Evolutionary conservation across 805 yeast species (phyloP), one percentile per base, ranked within the genome.

Genomic region (Yarrowia deformans): DNA sequence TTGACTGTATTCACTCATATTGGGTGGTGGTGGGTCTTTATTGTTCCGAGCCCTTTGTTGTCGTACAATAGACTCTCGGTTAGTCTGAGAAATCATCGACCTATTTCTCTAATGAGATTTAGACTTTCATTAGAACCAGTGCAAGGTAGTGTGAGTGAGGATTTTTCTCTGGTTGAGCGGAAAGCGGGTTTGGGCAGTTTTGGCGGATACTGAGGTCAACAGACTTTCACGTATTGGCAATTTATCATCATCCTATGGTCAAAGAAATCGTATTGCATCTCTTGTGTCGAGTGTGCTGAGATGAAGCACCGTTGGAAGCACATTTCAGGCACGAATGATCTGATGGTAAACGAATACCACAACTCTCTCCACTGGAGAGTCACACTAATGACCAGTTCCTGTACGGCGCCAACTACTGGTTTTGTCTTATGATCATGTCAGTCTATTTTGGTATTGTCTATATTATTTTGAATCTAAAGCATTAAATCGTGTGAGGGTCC

Each of bases 391-490:
- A 4, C 29, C 29, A 2, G 29, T 23, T 23, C 29, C 29, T 23
- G 29, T 23, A 23, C 29, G 29, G 29, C 29, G 4, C 29, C 29
- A 23, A 2, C 29, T 23, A 23, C 29, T 23, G 29, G 29, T 23
- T 23, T 23, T 23, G 29, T 23, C 29, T 34, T 34, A 8, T 34
- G 8, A 34, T 34, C 37, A 18, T 23, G 29, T 23, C 29, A 23
- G 29, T 48, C 52, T 48, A 48, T 48, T 45, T 18, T 48, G 52
- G 52, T 48, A 34, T 50, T 35, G 58, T 52, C 58, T 56, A 60
- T 56, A 19, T 58, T 58, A 60, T 43, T 56, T 56, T 56, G 45
- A 23, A 60, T 60, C 66, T 60, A 45, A 60, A 60, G 66, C 50
- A 60, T 60, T 60, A 60, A 60, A 42, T 58, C 35, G 18, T 43